phyloP scores from a whole-genome alignment of 2,329 filamentous ascomycete species.

The Paradendryphiella salina region DNA sequence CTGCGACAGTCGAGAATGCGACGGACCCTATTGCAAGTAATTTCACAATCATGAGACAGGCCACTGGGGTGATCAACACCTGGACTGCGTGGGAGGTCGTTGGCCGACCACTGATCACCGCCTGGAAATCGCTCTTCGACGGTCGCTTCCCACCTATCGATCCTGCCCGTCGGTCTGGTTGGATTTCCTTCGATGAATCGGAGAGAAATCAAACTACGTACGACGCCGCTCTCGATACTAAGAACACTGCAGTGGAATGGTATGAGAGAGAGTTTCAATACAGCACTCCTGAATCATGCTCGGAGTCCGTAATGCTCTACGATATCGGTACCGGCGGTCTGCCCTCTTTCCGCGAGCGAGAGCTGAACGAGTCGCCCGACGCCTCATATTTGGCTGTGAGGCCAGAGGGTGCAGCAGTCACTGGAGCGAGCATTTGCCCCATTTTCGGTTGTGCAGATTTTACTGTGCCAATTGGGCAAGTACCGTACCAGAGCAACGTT shows the following conservation, averaged over 20 bases:
- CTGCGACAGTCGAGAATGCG: constrained; percentile 35
- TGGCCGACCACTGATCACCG: constrained; percentile 38
- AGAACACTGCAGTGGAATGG: constrained; percentile 44
- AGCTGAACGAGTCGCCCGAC: constrained; percentile 38
- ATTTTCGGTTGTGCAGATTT: constrained; percentile 49
- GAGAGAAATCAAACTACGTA: constrained; percentile 22
- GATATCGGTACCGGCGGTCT: constrained; percentile 51
- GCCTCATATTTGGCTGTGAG: constrained; percentile 42
- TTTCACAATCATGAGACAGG: constrained; percentile 36
- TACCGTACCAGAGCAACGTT: constrained; percentile 47
- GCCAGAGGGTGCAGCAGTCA: constrained; percentile 37
- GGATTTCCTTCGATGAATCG: constrained; percentile 35
- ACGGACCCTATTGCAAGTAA: constrained; percentile 34
- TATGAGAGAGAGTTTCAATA: constrained; percentile 47
- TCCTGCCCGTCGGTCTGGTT: constrained; percentile 39
- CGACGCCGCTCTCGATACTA: constrained; percentile 29
- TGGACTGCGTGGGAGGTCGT: constrained; percentile 43
- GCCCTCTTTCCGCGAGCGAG: constrained; percentile 47
- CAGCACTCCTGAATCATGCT: constrained; percentile 46
- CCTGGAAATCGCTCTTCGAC: constrained; percentile 42
- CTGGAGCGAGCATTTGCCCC: constrained; percentile 43
- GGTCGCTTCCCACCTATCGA: constrained; percentile 50
- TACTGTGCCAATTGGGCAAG: constrained; percentile 51
- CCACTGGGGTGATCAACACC: constrained; percentile 38
- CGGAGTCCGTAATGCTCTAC: constrained; percentile 49